phyloP scores from a whole-genome alignment of 345 rosid genomes.

The Clausena lansium region DNA sequence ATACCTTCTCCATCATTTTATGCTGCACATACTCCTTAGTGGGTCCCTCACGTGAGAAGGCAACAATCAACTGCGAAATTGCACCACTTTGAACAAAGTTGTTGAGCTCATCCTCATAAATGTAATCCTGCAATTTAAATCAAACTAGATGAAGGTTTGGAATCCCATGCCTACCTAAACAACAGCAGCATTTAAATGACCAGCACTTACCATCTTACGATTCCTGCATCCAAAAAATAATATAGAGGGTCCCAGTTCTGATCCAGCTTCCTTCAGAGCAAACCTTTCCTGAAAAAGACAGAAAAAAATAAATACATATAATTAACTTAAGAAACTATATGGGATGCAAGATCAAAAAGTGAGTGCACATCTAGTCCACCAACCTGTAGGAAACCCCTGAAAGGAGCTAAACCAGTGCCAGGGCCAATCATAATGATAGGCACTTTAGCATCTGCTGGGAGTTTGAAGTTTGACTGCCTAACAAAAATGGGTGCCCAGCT shows the following conservation, averaged over 20 bases:
- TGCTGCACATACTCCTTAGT: constrained; percentile 93
- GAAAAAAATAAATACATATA: not conserved
- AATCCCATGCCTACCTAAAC: not conserved
- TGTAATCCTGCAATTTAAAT: constrained; percentile 63
- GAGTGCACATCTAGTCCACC: not conserved
- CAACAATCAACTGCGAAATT: constrained; percentile 74
- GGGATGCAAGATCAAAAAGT: not conserved
- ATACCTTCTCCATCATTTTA: constrained; percentile 78
- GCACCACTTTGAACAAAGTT: constrained; percentile 65
- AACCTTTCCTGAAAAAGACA: constrained; percentile 62
- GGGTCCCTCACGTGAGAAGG: constrained; percentile 98
- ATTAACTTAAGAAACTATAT: not conserved
- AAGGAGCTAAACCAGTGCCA: constrained; percentile 97
- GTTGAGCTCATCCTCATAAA: constrained; percentile 83
- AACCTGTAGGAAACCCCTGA: constrained; percentile 96
- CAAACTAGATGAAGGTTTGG: constrained; percentile 1
- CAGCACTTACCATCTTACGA: constrained; percentile 56
- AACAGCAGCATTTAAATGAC: not conserved
- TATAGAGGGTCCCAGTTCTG: constrained; percentile 73
- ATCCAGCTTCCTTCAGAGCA: constrained; percentile 68
- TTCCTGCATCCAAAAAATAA: constrained; percentile 97
- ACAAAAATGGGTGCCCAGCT: constrained; percentile 85
- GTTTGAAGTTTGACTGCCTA: constrained; percentile 90
- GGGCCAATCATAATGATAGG: constrained; percentile 97
- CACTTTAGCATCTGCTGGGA: constrained; percentile 69